These are phyloP conservation scores for Diplotaxis tenuifolia DNA, from an alignment of 345 rosid genomes.

Conservation along the genomic window DNA sequence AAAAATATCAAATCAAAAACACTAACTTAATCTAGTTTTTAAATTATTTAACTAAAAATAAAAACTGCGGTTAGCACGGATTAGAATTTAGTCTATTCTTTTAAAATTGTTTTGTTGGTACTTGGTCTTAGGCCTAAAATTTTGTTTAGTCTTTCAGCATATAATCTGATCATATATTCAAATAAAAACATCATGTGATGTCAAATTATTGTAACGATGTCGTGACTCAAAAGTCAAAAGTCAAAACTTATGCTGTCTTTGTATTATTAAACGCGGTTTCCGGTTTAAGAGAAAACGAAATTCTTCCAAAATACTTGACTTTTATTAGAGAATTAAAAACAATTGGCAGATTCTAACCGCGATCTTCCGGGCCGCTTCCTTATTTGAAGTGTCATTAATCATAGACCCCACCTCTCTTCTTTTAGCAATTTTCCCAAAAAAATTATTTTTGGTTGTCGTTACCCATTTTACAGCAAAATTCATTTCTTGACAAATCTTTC, in stretches of 20 bases:
- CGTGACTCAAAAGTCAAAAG: constrained; percentile 23
- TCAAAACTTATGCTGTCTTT: too few species aligned
- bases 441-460: background rate
- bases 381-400: background rate
- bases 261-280: constrained; percentile 36
- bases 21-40: too few species aligned
- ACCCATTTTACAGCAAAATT: background rate
- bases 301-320: background rate
- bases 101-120: background rate
- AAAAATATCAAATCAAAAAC: too few species aligned
- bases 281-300: background rate
- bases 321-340: background rate
- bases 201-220: constrained; percentile 4
- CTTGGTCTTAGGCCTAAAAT: background rate
- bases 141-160: background rate
- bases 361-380: constrained; percentile 20
- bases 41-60: too few species aligned
- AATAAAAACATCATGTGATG: constrained; percentile 1
- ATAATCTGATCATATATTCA: background rate
- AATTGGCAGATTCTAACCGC: background rate
- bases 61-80: too few species aligned
- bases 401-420: background rate
- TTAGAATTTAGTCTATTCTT: too few species aligned
- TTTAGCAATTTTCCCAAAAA: background rate
- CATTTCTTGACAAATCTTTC: background rate